Conservation (phyloP, 768 basidiomycete genomes). For the Astraeus odoratus region DNA sequence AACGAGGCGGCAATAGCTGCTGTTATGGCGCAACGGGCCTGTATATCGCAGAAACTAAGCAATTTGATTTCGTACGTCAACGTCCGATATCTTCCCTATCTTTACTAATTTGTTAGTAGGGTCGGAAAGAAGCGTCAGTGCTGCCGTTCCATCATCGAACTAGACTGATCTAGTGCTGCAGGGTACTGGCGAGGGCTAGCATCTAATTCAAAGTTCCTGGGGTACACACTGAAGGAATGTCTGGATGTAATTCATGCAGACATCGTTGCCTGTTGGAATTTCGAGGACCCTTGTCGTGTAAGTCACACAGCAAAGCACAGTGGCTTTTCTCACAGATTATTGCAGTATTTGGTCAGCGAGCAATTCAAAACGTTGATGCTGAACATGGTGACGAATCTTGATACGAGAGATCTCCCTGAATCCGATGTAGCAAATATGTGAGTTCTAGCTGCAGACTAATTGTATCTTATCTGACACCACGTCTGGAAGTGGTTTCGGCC, state of each 20-base stretch:
- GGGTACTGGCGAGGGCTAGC: slow-evolving; percentile 16
- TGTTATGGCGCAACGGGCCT: slow-evolving; percentile 5
- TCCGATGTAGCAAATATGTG: neutral
- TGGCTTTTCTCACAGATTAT: neutral
- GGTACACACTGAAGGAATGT: slow-evolving; percentile 6
- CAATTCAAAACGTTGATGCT: slow-evolving; percentile 2
- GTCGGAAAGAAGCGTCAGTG: slow-evolving; percentile 7
- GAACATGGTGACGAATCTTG: slow-evolving; percentile 1
- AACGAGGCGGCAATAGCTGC: slow-evolving; percentile 4
- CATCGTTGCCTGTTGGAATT: slow-evolving; percentile 16
- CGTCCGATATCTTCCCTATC: neutral
- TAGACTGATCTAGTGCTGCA: neutral
- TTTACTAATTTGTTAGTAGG: neutral
- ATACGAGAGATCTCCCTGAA: neutral
- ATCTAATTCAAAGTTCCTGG: slow-evolving; percentile 8
- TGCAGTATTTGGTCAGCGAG: slow-evolving; percentile 3
- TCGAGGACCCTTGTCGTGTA: slow-evolving; percentile 8
- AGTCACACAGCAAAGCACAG: neutral
- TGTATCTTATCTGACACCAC: neutral
- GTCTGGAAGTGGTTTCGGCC: neutral
- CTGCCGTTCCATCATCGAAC: neutral
- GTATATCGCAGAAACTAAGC: slow-evolving; percentile 2
- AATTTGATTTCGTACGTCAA: slow-evolving; percentile 3
- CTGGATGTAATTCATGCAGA: slow-evolving; percentile 14
- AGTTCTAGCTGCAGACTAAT: neutral